Percentiles rank a stretch among this genome's conserved stretches.
phyloP scores from a whole-genome alignment of 2,329 filamentous ascomycete genomes.

The Geosmithia morbida region DNA sequence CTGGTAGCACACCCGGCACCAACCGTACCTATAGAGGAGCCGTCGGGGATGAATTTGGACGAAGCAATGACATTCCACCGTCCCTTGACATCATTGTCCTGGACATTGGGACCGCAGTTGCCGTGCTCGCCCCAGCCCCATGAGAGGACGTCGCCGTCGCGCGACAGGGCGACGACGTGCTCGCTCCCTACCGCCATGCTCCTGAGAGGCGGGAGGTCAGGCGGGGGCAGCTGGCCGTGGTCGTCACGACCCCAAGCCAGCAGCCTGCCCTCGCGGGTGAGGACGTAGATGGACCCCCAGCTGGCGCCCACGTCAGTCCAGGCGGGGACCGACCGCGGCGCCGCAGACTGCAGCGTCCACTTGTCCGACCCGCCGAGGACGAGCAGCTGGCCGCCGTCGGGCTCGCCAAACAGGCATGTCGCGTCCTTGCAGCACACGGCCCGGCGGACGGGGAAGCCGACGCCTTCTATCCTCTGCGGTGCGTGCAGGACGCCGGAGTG shows the following conservation, averaged over 20 bases:
- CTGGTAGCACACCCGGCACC: conserved; percentile 87
- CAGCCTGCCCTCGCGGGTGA: conserved; percentile 44
- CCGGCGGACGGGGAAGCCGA: conserved; percentile 46
- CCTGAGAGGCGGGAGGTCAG: conserved; percentile 39
- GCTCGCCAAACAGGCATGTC: conserved; percentile 52
- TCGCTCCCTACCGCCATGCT: conserved; percentile 77
- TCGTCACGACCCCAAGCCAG: conserved; percentile 73
- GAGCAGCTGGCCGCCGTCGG: conserved; percentile 40
- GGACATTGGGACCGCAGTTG: conserved; percentile 67
- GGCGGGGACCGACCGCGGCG: conserved; percentile 31
- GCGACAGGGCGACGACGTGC: conserved; percentile 63
- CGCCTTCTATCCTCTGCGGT: conserved; percentile 45
- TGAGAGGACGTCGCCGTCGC: conserved; percentile 51
- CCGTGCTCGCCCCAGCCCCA: conserved; percentile 99
- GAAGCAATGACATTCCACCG: conserved; percentile 54
- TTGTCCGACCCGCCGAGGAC: conserved; percentile 61
- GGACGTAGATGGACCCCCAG: conserved; percentile 70
- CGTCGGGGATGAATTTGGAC: conserved; percentile 34
- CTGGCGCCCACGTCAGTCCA: conserved; percentile 63
- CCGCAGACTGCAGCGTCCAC: conserved; percentile 46
- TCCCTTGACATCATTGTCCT: conserved; percentile 52
- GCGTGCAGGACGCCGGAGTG: conserved; percentile 31
- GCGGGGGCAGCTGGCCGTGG: conserved; percentile 64
- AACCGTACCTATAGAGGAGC: conserved; percentile 40
- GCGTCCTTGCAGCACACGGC: conserved; percentile 77